phyloP scores from a whole-genome alignment of 2,329 filamentous ascomycete genomes.

The Cercospora citrullina region DNA sequence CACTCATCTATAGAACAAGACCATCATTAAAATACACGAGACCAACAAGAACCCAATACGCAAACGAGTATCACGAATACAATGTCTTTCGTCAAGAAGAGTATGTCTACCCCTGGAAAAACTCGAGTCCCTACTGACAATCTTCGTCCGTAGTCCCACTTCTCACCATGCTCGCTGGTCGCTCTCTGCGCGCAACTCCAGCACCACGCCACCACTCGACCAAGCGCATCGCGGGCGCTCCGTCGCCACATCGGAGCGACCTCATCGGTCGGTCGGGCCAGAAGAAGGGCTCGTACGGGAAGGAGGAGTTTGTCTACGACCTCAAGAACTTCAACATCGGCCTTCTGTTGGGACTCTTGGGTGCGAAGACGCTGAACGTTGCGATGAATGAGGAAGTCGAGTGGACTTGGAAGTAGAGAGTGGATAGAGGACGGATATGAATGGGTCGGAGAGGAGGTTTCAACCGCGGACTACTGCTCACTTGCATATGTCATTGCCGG shows the following conservation, averaged over 20 bases:
- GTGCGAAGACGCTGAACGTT: background rate
- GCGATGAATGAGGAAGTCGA: background rate
- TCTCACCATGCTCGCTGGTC: background rate
- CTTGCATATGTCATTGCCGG: no score
- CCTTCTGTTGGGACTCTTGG: background rate
- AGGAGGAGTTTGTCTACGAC: background rate
- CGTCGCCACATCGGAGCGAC: background rate
- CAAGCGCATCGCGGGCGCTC: background rate
- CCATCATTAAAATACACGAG: background rate
- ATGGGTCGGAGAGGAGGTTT: background rate
- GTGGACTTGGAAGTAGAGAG: background rate
- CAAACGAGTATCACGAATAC: background rate
- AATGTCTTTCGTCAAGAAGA: background rate
- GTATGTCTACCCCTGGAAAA: background rate
- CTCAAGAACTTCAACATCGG: background rate
- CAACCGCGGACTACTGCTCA: no score
- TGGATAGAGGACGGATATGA: background rate
- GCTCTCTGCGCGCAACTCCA: background rate
- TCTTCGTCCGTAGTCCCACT: background rate
- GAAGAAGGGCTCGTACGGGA: background rate
- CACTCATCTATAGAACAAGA: background rate
- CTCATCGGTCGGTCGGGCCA: background rate
- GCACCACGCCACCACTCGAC: background rate
- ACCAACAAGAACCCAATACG: no score
- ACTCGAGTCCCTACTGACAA: background rate